Base-by-base conservation (phyloP, 1,284 basidiomycete genomes). In the Paramarasmius palmivorus region DNA sequence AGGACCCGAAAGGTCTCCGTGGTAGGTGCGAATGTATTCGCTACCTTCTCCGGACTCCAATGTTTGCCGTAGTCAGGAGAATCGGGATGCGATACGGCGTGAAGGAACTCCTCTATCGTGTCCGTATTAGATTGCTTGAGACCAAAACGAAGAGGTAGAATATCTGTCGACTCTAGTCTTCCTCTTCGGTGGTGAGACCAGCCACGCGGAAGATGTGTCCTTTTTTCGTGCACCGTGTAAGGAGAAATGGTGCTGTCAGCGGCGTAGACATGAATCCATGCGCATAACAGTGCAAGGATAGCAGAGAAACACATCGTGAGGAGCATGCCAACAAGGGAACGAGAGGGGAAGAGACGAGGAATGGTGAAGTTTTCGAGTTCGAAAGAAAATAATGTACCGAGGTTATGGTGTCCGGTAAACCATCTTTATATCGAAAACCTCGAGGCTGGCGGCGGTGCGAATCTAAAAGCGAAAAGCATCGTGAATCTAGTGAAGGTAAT, bases 81-180 rank as follows among this genome's bases (percentile, higher is more conserved):
- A 20, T 70, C 67, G 2, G 78, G 77, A 58, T 78, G 68, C 0
- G 78, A 74, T 25, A 81, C 73, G 49, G 74, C 73, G 57, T 74
- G 65, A 8, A 81, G 68, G 46, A 68, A 64, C n/a, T 68, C 66
- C 46, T 79, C 73, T 26, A 79, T 61, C 22, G 65, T 64, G 52
- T 73, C 67, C 17, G 77, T 53, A 61, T 79, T 78, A 20, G 70
- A 65, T 60, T 79, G 78, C 35, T 65, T 68, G 29, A 81, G 71
- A 5, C 73, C 78, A 54, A 81, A 73, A 39, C 74, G 72, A 25
- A 81, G 60, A n/a, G 74, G 73, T 15, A 77, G 61, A 47, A 65
- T 47, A 5, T 64, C 56, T 42, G 65, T 60, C 19, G 69, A 57
- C 2, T 63, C 61, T 35, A 72, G 67, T 34, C 69, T 65, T 9